Evolutionary conservation across 768 basidiomycete species (phyloP).

Genomic region (Podaxis pistillaris): DNA sequence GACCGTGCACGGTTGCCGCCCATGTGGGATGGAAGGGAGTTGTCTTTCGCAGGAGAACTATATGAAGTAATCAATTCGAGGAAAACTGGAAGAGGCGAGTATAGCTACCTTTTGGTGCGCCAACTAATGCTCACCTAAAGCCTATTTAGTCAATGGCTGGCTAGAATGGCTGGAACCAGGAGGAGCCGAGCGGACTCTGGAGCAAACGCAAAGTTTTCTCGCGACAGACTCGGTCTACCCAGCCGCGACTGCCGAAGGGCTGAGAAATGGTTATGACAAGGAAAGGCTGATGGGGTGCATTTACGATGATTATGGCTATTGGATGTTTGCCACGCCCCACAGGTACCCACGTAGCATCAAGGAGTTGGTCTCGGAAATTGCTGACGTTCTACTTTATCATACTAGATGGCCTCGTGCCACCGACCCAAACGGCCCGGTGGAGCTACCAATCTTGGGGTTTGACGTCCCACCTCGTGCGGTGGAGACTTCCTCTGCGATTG

Average conservation of each 20-base stretch:
- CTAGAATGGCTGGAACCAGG: constrained; percentile 4
- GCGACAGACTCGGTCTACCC: background rate
- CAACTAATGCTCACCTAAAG: background rate
- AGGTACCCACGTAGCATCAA: background rate
- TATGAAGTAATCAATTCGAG: constrained; percentile 16
- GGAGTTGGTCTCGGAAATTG: too few species aligned
- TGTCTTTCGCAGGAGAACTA: constrained; percentile 14
- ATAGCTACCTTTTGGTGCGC: background rate
- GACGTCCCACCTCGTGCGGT: background rate
- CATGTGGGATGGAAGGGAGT: constrained; percentile 1
- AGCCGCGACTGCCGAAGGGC: background rate
- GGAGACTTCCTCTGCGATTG: background rate
- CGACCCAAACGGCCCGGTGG: background rate
- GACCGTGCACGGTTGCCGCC: background rate
- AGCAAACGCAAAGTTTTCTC: constrained; percentile 9
- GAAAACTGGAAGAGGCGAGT: constrained; percentile 11
- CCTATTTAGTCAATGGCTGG: background rate
- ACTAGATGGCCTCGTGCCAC: background rate
- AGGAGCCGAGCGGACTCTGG: constrained; percentile 10
- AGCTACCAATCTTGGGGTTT: background rate
- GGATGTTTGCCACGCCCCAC: constrained; percentile 15
- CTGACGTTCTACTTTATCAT: too few species aligned
- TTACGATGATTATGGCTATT: constrained; percentile 9
- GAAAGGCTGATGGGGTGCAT: background rate
- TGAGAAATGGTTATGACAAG: background rate